Evolutionary conservation across 768 basidiomycete species (phyloP), one percentile per base, ranked within the genome.

Genomic region (Piloderma croceum): DNA sequence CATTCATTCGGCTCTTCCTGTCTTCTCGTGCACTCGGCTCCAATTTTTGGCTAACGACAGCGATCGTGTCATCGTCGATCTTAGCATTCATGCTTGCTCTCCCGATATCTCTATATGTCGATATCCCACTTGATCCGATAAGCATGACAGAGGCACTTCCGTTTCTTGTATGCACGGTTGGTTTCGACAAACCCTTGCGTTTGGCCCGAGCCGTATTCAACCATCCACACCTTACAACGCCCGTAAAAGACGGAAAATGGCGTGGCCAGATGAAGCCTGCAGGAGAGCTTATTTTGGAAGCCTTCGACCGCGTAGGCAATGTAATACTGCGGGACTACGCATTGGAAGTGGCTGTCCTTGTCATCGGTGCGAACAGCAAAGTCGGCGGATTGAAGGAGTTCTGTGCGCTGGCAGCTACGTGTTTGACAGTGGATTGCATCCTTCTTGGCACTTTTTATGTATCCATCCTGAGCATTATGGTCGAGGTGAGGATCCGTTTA

Each of bases 101-200:
- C 5, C 84, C 94, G 11, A 58, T 81, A 29, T 78, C 83, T 15
- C 74, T 83, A 38, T 81, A 81, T 6, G 68, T 75, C 61, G 60
- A 74, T 10, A 90, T 99, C 43, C 84, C 82, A 15, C 82, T 99
- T 50, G 93, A 98, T 59, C 90, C 91, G 2, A 83, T 98, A 39
- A 83, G 83, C 7, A 73, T 99, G 37, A 90, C 89, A 7, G 96
- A 99, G 61, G 94, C 96, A 0, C 76, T 99, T 0, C 96, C 96
- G 0, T 98, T 98, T 80, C 71, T 98, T 35, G 93, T 99, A 24
- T 94, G 94, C 61, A 96, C 92, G 2, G 81, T 99, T 44, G 94
- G 94, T 6, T 99, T 98, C 60, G 96, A 99, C 65, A 98, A 99
- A 60, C 94, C 93, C 1, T 81, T 94, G 34, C 78, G 89, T 6